Evolutionary conservation across 345 rosid genomes (phyloP).

Genomic region (Sisymbrium irio): DNA sequence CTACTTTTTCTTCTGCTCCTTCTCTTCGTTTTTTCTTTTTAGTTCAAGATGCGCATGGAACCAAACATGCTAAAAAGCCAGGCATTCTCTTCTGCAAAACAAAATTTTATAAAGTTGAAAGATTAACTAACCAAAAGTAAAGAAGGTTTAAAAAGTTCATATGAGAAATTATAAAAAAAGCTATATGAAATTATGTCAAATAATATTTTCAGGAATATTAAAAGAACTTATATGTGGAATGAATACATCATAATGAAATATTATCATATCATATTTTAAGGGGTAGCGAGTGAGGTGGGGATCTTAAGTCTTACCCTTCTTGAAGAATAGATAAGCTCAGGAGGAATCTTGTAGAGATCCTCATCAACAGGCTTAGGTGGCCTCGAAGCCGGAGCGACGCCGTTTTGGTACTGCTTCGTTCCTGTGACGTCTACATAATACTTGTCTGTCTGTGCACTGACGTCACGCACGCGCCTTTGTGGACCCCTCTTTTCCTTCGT

Average conservation of each 20-base stretch:
- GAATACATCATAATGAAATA: not conserved
- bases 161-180: not conserved
- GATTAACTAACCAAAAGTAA: not conserved
- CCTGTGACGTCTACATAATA: conserved; percentile 20
- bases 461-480: conserved; percentile 64
- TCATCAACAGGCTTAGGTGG: conserved; percentile 74
- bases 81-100: conserved; percentile 62
- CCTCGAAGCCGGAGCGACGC: conserved; percentile 25
- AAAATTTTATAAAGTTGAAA: not conserved
- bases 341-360: conserved; percentile 89
- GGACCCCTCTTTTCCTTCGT: conserved; percentile 47
- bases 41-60: conserved; percentile 56
- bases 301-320: conserved; percentile 40
- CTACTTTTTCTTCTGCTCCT: conserved; percentile 9
- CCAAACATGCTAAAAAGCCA: conserved; percentile 69
- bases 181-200: not conserved
- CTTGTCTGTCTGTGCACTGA: conserved; percentile 24
- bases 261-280: too few species aligned
- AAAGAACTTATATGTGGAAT: not conserved
- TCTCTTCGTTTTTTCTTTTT: conserved; percentile 9
- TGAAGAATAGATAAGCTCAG: conserved; percentile 65
- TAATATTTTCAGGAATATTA: not conserved
- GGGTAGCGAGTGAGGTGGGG: not conserved
- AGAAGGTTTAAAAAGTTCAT: not conserved
- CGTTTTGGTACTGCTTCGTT: conserved; percentile 29